Evolutionary conservation across 176 grass and related monocot species (phyloP).

Genomic region (Elaeis guineensis): DNA sequence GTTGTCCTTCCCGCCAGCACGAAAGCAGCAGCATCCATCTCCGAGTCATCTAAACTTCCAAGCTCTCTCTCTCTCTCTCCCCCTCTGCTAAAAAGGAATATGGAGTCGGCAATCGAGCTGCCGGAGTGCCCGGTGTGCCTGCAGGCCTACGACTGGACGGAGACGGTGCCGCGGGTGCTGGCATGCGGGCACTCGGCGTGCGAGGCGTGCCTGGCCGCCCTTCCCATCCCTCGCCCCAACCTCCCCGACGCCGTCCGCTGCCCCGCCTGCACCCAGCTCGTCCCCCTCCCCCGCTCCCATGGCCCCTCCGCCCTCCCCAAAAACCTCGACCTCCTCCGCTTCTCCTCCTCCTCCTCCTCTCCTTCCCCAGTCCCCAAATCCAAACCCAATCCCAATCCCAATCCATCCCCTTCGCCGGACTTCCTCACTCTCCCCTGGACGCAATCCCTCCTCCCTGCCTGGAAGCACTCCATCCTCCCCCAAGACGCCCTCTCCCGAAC

Average conservation of each 20-base stretch:
- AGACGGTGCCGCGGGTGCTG: slow-evolving; percentile 57
- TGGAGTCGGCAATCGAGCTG: slow-evolving; percentile 9
- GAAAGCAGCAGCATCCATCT: no score
- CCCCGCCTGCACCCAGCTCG: slow-evolving; percentile 70
- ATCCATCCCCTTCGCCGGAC: background rate
- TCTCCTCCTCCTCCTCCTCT: slow-evolving; percentile 16
- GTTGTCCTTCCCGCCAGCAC: no score
- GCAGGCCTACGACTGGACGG: slow-evolving; percentile 38
- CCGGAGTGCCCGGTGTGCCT: slow-evolving; percentile 92
- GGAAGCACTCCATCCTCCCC: slow-evolving; percentile 22
- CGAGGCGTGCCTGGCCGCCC: slow-evolving; percentile 48
- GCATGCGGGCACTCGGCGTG: slow-evolving; percentile 83
- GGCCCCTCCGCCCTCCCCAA: slow-evolving; percentile 63
- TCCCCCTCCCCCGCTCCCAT: slow-evolving; percentile 53
- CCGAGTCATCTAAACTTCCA: no score
- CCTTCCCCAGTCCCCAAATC: slow-evolving; percentile 1
- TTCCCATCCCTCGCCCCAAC: slow-evolving; percentile 46
- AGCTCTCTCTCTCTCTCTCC: no score
- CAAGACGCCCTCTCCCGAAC: slow-evolving; percentile 19
- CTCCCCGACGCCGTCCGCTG: slow-evolving; percentile 54
- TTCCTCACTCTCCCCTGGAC: slow-evolving; percentile 27
- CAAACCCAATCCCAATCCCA: background rate
- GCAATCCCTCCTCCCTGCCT: slow-evolving; percentile 22
- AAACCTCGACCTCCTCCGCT: slow-evolving; percentile 72
- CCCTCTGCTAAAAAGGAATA: no score